Evolutionary conservation across 2,329 filamentous ascomycete genomes (phyloP).

Genomic region (Pseudonectria foliicola): DNA sequence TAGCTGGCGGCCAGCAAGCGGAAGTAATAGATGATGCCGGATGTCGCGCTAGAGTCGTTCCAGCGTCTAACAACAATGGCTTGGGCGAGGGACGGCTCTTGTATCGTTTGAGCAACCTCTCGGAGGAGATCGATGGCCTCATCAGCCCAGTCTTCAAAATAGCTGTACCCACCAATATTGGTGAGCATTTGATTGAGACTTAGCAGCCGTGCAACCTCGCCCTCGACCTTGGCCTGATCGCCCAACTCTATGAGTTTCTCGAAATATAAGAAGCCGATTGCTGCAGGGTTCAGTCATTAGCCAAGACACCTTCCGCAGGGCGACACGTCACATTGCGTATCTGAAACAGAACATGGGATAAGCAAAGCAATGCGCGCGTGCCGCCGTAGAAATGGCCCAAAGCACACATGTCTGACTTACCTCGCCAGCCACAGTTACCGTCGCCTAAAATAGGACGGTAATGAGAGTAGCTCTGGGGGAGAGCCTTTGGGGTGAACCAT

Average conservation of each 20-base stretch:
- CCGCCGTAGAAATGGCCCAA: slow-evolving; percentile 4
- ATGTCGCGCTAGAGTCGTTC: slow-evolving; percentile 62
- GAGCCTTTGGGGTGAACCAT: slow-evolving; percentile 44
- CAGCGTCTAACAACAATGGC: slow-evolving; percentile 56
- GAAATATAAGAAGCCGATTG: slow-evolving; percentile 88
- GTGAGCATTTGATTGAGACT: slow-evolving; percentile 65
- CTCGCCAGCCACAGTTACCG: slow-evolving; percentile 96
- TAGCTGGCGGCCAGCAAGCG: slow-evolving; percentile 77
- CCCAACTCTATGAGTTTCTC: slow-evolving; percentile 69
- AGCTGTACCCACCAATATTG: slow-evolving; percentile 62
- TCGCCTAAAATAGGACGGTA: slow-evolving; percentile 86
- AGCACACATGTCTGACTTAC: slow-evolving; percentile 45
- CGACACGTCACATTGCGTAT: slow-evolving; percentile 4
- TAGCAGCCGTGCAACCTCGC: slow-evolving; percentile 65
- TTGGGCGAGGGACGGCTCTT: slow-evolving; percentile 50
- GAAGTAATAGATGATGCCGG: slow-evolving; percentile 77
- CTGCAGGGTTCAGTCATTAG: slow-evolving; percentile 38
- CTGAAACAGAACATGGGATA: slow-evolving; percentile 13
- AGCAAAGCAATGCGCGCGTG: slow-evolving; percentile 8
- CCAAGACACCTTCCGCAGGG: background rate
- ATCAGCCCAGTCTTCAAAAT: slow-evolving; percentile 75
- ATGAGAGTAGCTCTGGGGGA: slow-evolving; percentile 78
- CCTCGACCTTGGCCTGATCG: slow-evolving; percentile 56
- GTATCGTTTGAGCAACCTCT: slow-evolving; percentile 52
- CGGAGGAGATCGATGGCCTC: slow-evolving; percentile 63